Evolutionary conservation across 352 stramenopile species (phyloP).

Genomic region (Saprolegnia parasitica): DNA sequence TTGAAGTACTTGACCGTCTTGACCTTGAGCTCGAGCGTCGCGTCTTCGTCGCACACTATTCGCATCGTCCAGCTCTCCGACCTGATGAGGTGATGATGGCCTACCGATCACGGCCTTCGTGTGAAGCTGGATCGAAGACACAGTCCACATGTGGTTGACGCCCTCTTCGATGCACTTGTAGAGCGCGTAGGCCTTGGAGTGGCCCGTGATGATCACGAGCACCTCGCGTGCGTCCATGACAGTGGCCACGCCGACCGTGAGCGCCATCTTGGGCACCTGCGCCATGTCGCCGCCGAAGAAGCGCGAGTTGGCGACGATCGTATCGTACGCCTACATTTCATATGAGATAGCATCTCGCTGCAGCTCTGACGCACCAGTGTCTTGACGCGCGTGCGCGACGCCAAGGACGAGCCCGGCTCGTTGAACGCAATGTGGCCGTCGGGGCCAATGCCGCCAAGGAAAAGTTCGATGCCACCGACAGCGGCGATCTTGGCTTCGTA

Average conservation of each 20-base stretch:
- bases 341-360: neutral
- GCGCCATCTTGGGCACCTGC: slow-evolving; percentile 86
- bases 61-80: too few species aligned
- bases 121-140: slow-evolving; percentile 83
- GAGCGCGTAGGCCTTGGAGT: slow-evolving; percentile 79
- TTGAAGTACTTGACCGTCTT: slow-evolving; percentile 92
- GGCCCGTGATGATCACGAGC: slow-evolving; percentile 84
- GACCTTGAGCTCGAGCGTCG: slow-evolving; percentile 81
- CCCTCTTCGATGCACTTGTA: slow-evolving; percentile 88
- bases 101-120: slow-evolving; percentile 71
- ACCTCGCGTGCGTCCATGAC: slow-evolving; percentile 86
- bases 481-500: slow-evolving; percentile 82
- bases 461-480: slow-evolving; percentile 86
- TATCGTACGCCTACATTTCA: slow-evolving; percentile 71
- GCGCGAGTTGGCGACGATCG: slow-evolving; percentile 82
- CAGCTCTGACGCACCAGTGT: slow-evolving; percentile 46
- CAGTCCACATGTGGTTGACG: slow-evolving; percentile 90
- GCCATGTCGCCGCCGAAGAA: slow-evolving; percentile 80
- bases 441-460: slow-evolving; percentile 88
- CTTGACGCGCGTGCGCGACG: slow-evolving; percentile 81
- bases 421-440: slow-evolving; percentile 93
- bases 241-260: slow-evolving; percentile 84
- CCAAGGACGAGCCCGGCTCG: slow-evolving; percentile 79
- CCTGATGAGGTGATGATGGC: neutral
- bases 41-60: slow-evolving; percentile 84